These are phyloP conservation scores for Sporothrix euskadiensis DNA, from an alignment of 2,329 filamentous ascomycete genomes.

Conservation along the genomic window DNA sequence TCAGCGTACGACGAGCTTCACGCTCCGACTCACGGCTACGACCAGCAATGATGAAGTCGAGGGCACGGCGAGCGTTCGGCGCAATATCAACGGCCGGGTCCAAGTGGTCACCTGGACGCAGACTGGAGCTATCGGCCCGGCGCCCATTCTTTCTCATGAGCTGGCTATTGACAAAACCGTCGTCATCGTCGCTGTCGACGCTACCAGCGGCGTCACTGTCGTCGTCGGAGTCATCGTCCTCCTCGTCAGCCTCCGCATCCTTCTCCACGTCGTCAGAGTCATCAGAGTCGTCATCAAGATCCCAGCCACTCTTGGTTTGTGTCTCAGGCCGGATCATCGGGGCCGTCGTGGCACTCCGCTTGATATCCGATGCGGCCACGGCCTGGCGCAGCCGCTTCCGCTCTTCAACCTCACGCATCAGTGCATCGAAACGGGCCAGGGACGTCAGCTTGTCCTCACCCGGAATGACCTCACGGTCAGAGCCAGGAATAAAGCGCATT, in stretches of 20 bases:
- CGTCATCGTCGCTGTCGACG: conserved; percentile 34
- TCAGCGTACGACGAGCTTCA: conserved; percentile 4
- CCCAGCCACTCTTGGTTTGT: conserved; percentile 52
- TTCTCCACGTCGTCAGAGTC: conserved; percentile 45
- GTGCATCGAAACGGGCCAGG: conserved; percentile 63
- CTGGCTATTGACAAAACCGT: not conserved
- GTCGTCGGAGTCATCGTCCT: conserved; percentile 33
- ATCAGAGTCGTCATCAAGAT: conserved; percentile 52
- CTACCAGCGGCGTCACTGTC: conserved; percentile 16
- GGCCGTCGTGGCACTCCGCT: conserved; percentile 32
- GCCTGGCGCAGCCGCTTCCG: conserved; percentile 45
- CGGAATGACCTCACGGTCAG: conserved; percentile 50
- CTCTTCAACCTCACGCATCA: conserved; percentile 63
- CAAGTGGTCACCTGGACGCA: conserved; percentile 8
- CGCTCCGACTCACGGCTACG: conserved; percentile 41
- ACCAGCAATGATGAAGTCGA: conserved; percentile 54
- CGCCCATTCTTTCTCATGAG: conserved; percentile 9
- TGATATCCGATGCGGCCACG: conserved; percentile 38
- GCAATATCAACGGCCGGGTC: conserved; percentile 41
- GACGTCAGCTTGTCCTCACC: conserved; percentile 66
- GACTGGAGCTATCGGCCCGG: conserved; percentile 13
- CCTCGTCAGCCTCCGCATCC: not conserved
- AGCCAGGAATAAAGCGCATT: conserved; percentile 62
- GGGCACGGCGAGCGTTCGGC: conserved; percentile 50
- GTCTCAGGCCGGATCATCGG: conserved; percentile 35